Evolutionary conservation across 352 stramenopile genomes (phyloP).

Genomic region (Pythium diclinum): DNA sequence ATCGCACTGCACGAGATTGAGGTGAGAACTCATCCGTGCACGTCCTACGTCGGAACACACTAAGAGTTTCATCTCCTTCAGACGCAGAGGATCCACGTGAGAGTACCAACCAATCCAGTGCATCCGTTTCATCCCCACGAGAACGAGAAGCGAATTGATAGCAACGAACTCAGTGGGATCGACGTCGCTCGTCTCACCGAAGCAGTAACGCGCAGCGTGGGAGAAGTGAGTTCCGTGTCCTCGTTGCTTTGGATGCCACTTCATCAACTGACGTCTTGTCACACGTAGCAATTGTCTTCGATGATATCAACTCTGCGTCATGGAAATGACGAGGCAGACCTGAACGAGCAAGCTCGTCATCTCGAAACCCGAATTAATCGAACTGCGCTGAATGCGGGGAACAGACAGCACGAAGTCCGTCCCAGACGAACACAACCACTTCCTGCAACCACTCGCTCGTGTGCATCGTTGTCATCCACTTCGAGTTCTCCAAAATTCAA

Average conservation of each 20-base stretch:
- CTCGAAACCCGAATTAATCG: constrained; percentile 31
- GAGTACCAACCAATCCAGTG: not conserved
- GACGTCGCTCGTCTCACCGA: not conserved
- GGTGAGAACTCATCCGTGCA: not conserved
- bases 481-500: not conserved
- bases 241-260: not conserved
- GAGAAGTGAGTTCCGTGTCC: not conserved
- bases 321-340: constrained; percentile 6
- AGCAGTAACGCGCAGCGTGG: constrained; percentile 1
- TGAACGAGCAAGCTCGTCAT: constrained; percentile 28
- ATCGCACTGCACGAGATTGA: not conserved
- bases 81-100: not conserved
- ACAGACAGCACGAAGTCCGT: not conserved
- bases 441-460: not conserved
- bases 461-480: not conserved
- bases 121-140: not conserved
- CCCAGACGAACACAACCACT: not conserved
- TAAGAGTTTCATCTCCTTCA: not conserved
- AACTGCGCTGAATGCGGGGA: constrained; percentile 16
- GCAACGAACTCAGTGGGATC: not conserved
- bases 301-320: constrained; percentile 14
- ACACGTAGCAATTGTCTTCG: constrained; percentile 12
- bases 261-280: not conserved
- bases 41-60: not conserved
- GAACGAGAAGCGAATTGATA: not conserved